Conservation (phyloP, 2,329 filamentous ascomycete genomes). For the Diplocarpon mali region DNA sequence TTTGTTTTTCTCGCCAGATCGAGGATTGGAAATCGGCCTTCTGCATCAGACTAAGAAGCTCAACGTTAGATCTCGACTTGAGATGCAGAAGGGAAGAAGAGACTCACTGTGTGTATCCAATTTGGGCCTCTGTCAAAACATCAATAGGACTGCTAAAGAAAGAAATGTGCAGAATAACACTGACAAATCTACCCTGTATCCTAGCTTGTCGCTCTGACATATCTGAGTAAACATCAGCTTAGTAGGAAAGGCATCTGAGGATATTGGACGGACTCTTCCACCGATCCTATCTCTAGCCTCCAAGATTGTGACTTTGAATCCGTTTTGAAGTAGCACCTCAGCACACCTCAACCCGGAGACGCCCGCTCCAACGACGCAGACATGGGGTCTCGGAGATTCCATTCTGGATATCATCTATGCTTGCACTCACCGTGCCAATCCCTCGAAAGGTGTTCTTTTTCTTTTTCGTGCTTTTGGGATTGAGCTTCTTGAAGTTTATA, state of each 20-base stretch:
- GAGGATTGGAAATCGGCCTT: constrained; percentile 40
- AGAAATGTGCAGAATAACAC: constrained; percentile 1
- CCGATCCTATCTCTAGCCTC: constrained; percentile 45
- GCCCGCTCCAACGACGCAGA: constrained; percentile 43
- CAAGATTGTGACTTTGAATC: constrained; percentile 43
- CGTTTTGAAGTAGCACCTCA: constrained; percentile 40
- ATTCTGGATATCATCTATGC: neutral
- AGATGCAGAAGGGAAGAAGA: no score
- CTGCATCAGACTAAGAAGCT: constrained; percentile 1
- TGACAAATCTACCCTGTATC: constrained; percentile 26
- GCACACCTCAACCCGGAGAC: constrained; percentile 45
- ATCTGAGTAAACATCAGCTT: constrained; percentile 5
- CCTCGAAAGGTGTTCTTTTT: no score
- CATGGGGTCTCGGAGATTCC: constrained; percentile 9
- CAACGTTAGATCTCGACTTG: no score
- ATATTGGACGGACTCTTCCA: constrained; percentile 27
- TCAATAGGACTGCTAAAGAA: neutral
- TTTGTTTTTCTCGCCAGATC: constrained; percentile 39
- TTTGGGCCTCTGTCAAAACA: constrained; percentile 17
- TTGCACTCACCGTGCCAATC: no score
- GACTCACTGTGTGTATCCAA: constrained; percentile 23
- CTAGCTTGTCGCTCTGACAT: constrained; percentile 14
- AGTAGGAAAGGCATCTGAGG: no score
- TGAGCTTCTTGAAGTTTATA: no score
- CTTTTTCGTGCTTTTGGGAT: no score